These are phyloP conservation scores for Trichocladium uniseriatum DNA, from an alignment of 495 filamentous ascomycete genomes.

Conservation along the genomic window DNA sequence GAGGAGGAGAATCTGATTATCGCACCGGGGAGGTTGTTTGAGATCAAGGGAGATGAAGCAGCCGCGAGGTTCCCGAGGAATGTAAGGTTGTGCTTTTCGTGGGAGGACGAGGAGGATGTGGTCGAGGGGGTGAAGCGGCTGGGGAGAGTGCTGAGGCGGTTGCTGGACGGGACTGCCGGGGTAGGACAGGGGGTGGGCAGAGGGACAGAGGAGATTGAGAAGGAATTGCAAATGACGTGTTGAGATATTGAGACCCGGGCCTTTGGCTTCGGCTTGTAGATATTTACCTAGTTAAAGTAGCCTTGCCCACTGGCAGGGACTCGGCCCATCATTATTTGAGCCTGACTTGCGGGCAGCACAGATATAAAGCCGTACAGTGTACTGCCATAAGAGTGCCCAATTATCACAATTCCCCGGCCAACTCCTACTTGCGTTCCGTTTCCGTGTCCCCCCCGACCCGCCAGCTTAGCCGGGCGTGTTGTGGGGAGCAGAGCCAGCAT, in stretches of 20 bases:
- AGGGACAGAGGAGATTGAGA: neutral
- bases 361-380: no score
- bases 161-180: neutral
- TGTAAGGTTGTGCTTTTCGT: conserved; percentile 65
- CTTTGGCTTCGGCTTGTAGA: no score
- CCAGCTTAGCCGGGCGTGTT: no score
- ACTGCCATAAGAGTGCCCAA: no score
- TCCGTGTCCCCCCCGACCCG: no score
- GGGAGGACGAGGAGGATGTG: conserved; percentile 61
- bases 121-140: conserved; percentile 59
- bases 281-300: no score
- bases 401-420: no score
- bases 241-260: neutral
- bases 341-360: no score
- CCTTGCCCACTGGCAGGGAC: no score
- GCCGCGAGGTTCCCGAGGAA: conserved; percentile 41
- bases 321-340: no score
- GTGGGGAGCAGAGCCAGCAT: no score
- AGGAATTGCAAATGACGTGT: neutral
- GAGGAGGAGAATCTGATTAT: conserved; percentile 53
- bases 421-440: no score
- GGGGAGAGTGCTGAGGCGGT: conserved; percentile 34
- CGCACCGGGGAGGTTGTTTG: conserved; percentile 56
- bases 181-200: neutral
- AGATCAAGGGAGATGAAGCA: conserved; percentile 49